phyloP scores from a whole-genome alignment of 257 asterid species.

The Cordia subcordata region DNA sequence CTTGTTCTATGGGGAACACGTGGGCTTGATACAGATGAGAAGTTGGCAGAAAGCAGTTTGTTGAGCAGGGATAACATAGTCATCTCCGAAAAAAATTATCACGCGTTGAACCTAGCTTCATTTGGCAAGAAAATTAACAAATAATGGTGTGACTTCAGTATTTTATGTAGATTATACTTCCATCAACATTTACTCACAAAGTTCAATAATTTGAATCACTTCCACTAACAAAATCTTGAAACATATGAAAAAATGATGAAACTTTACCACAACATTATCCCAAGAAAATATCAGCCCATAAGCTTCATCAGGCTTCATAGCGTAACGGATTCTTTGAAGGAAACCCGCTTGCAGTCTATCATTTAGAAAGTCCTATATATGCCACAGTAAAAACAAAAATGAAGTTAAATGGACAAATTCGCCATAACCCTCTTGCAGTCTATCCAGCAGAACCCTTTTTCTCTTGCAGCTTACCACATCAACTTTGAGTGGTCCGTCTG shows the following conservation, averaged over 20 bases:
- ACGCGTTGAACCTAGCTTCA: too few species aligned
- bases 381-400: conserved; percentile 10
- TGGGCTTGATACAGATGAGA: too few species aligned
- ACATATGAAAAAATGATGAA: conserved; percentile 9
- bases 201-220: too few species aligned
- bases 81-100: too few species aligned
- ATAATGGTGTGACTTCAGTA: too few species aligned
- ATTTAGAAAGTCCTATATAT: conserved; percentile 68
- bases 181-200: too few species aligned
- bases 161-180: too few species aligned
- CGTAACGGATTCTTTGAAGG: conserved; percentile 83
- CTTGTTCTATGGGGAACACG: too few species aligned
- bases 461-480: conserved; percentile 74
- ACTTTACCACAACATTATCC: conserved; percentile 93
- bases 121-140: too few species aligned
- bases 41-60: too few species aligned
- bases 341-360: conserved; percentile 93
- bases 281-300: conserved; percentile 95
- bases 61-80: too few species aligned
- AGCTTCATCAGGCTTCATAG: conserved; percentile 99
- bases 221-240: background rate
- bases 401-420: background rate
- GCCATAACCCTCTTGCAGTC: background rate
- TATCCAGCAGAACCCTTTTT: background rate
- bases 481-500: conserved; percentile 87